phyloP scores from a whole-genome alignment of 352 stramenopile genomes.

The Phytophthora agathidicida region DNA sequence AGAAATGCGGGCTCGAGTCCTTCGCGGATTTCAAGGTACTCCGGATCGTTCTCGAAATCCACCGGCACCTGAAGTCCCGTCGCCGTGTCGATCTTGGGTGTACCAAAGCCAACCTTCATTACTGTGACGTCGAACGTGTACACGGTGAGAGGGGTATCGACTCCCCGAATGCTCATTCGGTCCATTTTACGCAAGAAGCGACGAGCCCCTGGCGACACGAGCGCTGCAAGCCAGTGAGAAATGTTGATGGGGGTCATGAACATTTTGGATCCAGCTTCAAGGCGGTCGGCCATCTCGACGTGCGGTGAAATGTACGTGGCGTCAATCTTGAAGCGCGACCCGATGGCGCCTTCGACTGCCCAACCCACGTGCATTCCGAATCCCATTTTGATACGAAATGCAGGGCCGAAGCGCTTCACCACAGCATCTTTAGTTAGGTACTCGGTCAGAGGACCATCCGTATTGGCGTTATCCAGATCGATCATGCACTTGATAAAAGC shows the following conservation, averaged over 20 bases:
- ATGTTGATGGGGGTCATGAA: slow-evolving; percentile 87
- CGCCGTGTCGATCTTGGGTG: slow-evolving; percentile 64
- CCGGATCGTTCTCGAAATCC: slow-evolving; percentile 83
- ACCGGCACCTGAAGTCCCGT: slow-evolving; percentile 70
- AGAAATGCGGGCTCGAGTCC: slow-evolving; percentile 83
- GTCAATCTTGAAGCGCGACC: slow-evolving; percentile 96
- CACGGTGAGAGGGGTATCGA: slow-evolving; percentile 80
- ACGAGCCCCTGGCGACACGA: slow-evolving; percentile 71
- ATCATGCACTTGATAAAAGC: slow-evolving; percentile 96
- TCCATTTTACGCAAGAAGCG: slow-evolving; percentile 87
- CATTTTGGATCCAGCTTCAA: slow-evolving; percentile 96
- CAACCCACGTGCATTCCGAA: slow-evolving; percentile 97
- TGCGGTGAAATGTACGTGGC: slow-evolving; percentile 97
- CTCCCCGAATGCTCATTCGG: slow-evolving; percentile 82
- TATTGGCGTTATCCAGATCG: slow-evolving; percentile 85
- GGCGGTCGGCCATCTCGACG: slow-evolving; percentile 93
- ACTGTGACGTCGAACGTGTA: slow-evolving; percentile 91
- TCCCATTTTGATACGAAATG: slow-evolving; percentile 91
- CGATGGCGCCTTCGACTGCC: slow-evolving; percentile 96
- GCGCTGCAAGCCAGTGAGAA: slow-evolving; percentile 80
- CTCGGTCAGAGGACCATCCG: slow-evolving; percentile 70
- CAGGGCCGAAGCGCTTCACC: slow-evolving; percentile 81
- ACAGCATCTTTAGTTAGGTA: slow-evolving; percentile 75
- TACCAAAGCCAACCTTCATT: slow-evolving; percentile 77
- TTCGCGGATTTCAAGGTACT: slow-evolving; percentile 87